Evolutionary conservation across 768 basidiomycete genomes (phyloP), one percentile per base, ranked within the genome.

Genomic region (Phlebiopsis gigantea): DNA sequence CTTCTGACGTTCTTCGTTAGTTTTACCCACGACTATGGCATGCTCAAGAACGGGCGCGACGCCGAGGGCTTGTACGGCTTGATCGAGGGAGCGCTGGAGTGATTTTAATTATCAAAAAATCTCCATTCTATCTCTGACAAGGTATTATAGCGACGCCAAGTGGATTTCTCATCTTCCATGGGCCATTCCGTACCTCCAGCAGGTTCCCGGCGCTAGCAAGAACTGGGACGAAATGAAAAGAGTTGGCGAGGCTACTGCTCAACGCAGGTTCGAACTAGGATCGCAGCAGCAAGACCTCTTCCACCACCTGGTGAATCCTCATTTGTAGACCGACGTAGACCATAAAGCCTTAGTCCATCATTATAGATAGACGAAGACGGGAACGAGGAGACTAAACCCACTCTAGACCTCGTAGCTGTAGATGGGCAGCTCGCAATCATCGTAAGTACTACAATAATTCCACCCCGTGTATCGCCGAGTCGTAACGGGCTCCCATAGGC

Each of bases 131-230:
- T 15, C 15, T 29, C 22, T 43, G 26, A 54, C 21, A 57, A 9
- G 28, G 19, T 42, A 28, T 8, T 19, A 28, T 34, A 61, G 60
- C 4, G 56, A 61, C 8, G 44, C 52, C 1, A 56, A 52, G 4
- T 61, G 60, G 60, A 47, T 57, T 12, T 53, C 60, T 2, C 60
- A 61, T 50, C 17, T 61, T 4, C 52, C 60, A 17, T 61, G 60
- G 60, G 15, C 52, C 2, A 12, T 61, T 17, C 60, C 60, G 9
- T 61, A 47, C 31, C n/a, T 56, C 2, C 22, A 17, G 41, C 22
- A 31, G 21, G 9, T 61, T 21, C 48, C 54, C 15, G 56, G 56
- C 25, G 56, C 24, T 5, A 54, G 45, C 24, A 57, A 45, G 41
- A 19, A 57, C 9, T 57, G 56, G 56, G 41, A 57, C 31, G 45